A percentile compares a stretch with the other conserved stretches of the same genome.
Evolutionary conservation across 2,329 filamentous ascomycete species (phyloP).

Genomic region (Diatrype stigma): DNA sequence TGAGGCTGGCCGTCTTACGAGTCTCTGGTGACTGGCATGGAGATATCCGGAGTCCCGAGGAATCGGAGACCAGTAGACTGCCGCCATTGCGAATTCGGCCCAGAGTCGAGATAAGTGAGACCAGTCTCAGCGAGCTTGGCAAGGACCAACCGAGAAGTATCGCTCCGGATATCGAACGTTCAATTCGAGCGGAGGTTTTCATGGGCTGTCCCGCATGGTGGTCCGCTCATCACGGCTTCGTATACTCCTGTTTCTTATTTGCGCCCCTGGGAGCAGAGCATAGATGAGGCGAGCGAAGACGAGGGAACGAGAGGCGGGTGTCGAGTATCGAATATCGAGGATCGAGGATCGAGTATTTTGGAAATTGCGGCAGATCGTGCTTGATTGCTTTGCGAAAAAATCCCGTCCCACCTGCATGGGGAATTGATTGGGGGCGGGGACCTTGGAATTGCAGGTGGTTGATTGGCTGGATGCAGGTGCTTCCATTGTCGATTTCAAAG

Average conservation of each 20-base stretch:
- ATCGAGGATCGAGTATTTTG: too few relatives aligned
- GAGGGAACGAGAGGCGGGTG: background rate
- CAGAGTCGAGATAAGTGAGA: constrained; percentile 3
- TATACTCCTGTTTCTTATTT: constrained; percentile 4
- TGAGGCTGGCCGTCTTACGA: background rate
- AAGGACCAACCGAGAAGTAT: constrained; percentile 45
- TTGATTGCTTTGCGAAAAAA: background rate
- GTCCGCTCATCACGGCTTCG: constrained; percentile 29
- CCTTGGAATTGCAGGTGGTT: too few relatives aligned
- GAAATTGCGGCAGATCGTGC: background rate
- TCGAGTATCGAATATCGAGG: too few relatives aligned
- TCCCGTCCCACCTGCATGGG: too few relatives aligned
- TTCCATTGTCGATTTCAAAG: too few relatives aligned
- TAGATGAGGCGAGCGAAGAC: background rate
- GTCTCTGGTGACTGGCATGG: background rate
- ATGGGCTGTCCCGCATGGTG: constrained; percentile 49
- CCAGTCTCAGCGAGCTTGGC: constrained; percentile 26
- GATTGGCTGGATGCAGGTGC: background rate
- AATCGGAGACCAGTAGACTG: background rate
- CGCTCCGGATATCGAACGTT: constrained; percentile 56
- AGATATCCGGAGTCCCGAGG: background rate
- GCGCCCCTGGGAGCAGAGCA: background rate
- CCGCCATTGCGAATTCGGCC: constrained; percentile 11
- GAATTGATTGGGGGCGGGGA: too few relatives aligned
- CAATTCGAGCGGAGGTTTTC: constrained; percentile 56